Evolutionary conservation across 1,139 yeast species (phyloP), one percentile per base, ranked within the genome.

Genomic region (Trichomonascaceae sp.): DNA sequence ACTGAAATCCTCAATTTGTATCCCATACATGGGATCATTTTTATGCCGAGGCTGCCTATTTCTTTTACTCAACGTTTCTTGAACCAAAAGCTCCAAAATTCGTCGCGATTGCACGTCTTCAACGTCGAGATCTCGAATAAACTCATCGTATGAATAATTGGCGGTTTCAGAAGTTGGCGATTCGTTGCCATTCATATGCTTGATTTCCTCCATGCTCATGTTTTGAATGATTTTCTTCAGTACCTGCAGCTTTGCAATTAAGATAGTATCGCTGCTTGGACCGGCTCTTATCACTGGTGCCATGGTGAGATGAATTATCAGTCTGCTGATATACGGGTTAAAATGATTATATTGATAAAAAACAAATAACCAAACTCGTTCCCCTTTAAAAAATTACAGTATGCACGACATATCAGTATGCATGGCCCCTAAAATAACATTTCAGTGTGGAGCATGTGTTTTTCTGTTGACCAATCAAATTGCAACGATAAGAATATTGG

Each of bases 91-190:
- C 51, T 63, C 66, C 17, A 63, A 45, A 18, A 63, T 47, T 9
- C 63, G 55, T 22, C 55, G 39, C 2, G 58, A 55, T 41, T 59
- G 58, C 10, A 55, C 57, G 48, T 63, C 66, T 30, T 59, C 53
- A 13, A 62, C 59, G 45, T 65, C 63, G 22, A 65, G 55, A 45
- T 65, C 66, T 17, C 52, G 52, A 50, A 68, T 64, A 50, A 65
- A 65, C 50, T 56, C 56, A 7, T 63, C 67, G 44, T 61, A 63
- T 5, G 58, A 50, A 47, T 59, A 59, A 18, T 36, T 36, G 15
- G 17, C 17, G 8, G 17, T 13, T 36, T 36, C 41, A 36, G 15
- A 12, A 32, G 38, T 13, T 6, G n/a, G 17, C 7, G 41, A 5
- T 13, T 36, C 41, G 41, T 36, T 36, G 41, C 41, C 41, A 13